Percentiles rank a stretch among this genome's conserved stretches.
Conservation (phyloP, 129 eudicot species). For the Gnaphalium uliginosum region DNA sequence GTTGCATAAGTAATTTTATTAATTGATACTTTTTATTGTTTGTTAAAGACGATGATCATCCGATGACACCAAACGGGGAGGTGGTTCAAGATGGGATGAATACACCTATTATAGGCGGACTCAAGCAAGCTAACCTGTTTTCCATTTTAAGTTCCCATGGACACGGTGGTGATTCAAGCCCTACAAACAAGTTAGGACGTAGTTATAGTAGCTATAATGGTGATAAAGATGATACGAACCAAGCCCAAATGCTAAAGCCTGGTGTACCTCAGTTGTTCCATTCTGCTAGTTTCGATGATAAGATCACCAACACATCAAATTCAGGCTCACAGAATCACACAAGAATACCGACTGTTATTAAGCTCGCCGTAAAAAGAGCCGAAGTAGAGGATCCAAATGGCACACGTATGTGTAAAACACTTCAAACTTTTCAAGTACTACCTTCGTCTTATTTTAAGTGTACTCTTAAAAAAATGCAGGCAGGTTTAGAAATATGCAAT, state of each 20-base stretch:
- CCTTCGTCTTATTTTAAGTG: background rate
- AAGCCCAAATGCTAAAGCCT: slow-evolving; percentile 47
- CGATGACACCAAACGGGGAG: slow-evolving; percentile 44
- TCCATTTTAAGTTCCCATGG: slow-evolving; percentile 16
- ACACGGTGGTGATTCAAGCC: slow-evolving; percentile 29
- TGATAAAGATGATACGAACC: slow-evolving; percentile 50
- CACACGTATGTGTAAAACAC: slow-evolving; percentile 39
- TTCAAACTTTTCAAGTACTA: background rate
- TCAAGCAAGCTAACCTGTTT: background rate
- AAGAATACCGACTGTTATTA: slow-evolving; percentile 57
- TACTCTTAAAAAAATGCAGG: no score
- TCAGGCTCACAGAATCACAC: slow-evolving; percentile 50
- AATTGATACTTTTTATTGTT: background rate
- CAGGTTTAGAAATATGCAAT: background rate
- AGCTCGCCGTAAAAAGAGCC: slow-evolving; percentile 64
- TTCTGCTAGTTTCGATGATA: slow-evolving; percentile 72
- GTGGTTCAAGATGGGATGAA: slow-evolving; percentile 35
- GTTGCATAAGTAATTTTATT: background rate
- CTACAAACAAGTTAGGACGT: slow-evolving; percentile 55
- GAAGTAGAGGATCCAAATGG: slow-evolving; percentile 59
- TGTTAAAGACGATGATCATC: slow-evolving; percentile 20
- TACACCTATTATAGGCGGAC: background rate
- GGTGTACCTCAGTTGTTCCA: slow-evolving; percentile 56
- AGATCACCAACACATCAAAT: slow-evolving; percentile 39
- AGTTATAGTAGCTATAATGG: slow-evolving; percentile 58